Conservation (phyloP, 2,329 filamentous ascomycete species). For the Chaetomium globosum region DNA sequence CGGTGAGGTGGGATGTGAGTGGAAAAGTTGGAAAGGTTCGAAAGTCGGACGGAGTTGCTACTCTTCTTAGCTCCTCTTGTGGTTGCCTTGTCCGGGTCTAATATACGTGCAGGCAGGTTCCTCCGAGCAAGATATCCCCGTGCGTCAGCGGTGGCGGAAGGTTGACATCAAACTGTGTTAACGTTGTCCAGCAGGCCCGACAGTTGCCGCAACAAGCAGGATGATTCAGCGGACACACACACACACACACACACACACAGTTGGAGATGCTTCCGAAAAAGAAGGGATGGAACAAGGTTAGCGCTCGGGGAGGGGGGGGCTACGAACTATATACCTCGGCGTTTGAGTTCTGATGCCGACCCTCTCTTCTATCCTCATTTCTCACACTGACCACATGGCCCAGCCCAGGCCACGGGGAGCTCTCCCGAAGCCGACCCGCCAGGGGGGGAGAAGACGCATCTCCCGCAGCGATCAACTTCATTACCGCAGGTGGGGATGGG, state of each 20-base stretch:
- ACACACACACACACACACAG: background rate
- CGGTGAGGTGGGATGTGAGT: too few species aligned
- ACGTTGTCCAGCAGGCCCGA: background rate
- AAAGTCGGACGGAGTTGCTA: background rate
- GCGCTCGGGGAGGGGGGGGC: too few species aligned
- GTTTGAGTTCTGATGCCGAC: background rate
- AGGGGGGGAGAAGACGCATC: conserved; percentile 16
- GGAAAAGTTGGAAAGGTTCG: too few species aligned
- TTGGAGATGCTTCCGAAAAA: background rate
- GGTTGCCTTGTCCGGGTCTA: background rate
- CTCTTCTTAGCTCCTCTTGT: background rate
- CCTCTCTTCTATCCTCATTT: conserved; percentile 15
- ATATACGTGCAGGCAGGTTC: background rate
- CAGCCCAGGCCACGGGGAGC: conserved; percentile 15
- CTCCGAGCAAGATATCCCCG: too few species aligned
- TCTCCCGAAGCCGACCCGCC: conserved; percentile 16
- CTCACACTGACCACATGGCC: conserved; percentile 18
- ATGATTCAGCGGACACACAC: background rate
- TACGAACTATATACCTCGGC: conserved; percentile 1
- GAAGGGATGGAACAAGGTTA: background rate
- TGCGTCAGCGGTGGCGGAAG: background rate
- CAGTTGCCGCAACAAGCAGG: background rate
- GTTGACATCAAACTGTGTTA: background rate
- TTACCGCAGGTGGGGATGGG: conserved; percentile 1
- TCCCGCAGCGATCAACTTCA: conserved; percentile 15